phyloP scores from a whole-genome alignment of 495 filamentous ascomycete genomes.

The Penicillium desertorum region DNA sequence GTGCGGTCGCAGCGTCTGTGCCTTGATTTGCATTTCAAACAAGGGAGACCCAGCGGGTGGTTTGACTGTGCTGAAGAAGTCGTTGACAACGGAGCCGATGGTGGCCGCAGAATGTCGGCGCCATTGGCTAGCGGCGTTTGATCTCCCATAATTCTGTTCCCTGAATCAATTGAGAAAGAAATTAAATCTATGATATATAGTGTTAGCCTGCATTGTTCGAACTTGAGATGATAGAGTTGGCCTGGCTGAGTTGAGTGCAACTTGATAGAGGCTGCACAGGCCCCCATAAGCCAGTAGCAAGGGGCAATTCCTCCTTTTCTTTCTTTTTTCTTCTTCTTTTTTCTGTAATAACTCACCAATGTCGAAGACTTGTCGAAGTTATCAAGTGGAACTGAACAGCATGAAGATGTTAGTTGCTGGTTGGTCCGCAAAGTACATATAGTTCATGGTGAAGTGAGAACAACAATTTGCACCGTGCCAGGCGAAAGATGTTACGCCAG shows the following conservation, averaged over 20 bases:
- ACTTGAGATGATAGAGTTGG: neutral
- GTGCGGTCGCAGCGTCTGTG: constrained; percentile 2
- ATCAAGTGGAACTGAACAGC: neutral
- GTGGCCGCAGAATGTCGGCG: neutral
- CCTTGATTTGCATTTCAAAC: neutral
- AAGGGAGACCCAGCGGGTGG: neutral
- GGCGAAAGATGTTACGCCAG: neutral
- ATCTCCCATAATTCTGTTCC: neutral
- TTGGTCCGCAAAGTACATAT: neutral
- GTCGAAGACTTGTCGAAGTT: neutral
- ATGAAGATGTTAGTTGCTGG: neutral
- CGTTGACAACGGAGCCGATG: neutral
- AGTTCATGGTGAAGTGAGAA: neutral
- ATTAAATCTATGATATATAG: neutral
- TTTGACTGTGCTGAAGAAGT: neutral
- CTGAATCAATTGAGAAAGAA: neutral
- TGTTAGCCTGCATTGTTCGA: neutral
- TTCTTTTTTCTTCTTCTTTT: too few species aligned
- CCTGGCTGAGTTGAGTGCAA: neutral
- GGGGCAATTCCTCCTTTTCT: too few species aligned
- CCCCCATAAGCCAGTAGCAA: neutral
- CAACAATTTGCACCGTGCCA: neutral
- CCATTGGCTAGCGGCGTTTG: neutral
- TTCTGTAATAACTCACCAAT: neutral
- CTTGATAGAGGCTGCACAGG: neutral